Base-by-base conservation (phyloP, 768 basidiomycete genomes). In the Boletales sp. region DNA sequence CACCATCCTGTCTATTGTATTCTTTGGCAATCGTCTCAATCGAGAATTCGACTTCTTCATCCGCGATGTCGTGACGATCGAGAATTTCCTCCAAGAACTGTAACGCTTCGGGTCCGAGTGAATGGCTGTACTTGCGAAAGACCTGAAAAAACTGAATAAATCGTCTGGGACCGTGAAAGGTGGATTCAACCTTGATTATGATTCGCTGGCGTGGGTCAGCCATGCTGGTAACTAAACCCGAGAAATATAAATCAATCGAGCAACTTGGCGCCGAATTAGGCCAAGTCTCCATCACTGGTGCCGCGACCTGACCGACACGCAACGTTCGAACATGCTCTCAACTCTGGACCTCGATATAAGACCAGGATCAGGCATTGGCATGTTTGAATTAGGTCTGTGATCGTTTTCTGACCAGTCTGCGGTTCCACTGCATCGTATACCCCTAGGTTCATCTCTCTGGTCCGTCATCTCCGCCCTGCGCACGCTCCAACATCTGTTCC, bases 1-100 rank as follows among this genome's bases (percentile, higher is more conserved):
- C 36, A 83, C 91, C 90, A 73, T 93, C 91, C 67, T 94, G 90
- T 59, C 85, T 89, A 59, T 90, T 90, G 59, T 93, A 94, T 58
- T 91, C 90, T 55, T 87, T 83, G 8, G 90, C 90, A 27, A 94
- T 75, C 39, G 83, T 80, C 58, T 93, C 91, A 12, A 93, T 70
- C 39, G 88, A 87, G 36, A 75, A 74, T 53, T 91, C 88, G 15
- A 87, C 72, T 40, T 89, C 84, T 27, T 81, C 77, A 44, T 84
- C 81, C 4, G 73, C 63, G 40, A 94, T 86, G 42, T 86, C 83
- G 65, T 92, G 85, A 51, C 76, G 70, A 40, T 82, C 78, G 15
- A 92, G 70, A 34, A 94, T 80, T 12, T 78, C 74, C 59, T 92
- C 88, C 14, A 93, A 64, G 55, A 87, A 79, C 36, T 80, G 76